A percentile compares a stretch with the other conserved stretches of the same genome.
Evolutionary conservation across 1,284 basidiomycete genomes (phyloP).

Genomic region (Spongispora temasekensis): DNA sequence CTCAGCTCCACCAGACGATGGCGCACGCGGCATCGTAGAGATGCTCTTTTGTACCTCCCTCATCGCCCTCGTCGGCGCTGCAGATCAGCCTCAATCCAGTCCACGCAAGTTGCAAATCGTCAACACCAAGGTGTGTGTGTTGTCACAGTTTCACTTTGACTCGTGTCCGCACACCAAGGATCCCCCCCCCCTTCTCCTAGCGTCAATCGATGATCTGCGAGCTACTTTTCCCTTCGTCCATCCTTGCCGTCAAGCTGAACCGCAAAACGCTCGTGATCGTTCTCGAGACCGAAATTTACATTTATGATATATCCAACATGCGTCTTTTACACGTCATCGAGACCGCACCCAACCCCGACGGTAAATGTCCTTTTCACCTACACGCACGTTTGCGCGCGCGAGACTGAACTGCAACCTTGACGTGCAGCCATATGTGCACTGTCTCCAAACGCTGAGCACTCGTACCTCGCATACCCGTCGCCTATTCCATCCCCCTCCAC

Average conservation of each 20-base stretch:
- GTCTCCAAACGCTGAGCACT: conserved; percentile 93
- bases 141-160: not conserved
- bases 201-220: conserved; percentile 99
- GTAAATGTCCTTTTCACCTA: conserved; percentile 43
- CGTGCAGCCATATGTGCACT: conserved; percentile 89
- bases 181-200: conserved; percentile 47
- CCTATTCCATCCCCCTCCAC: conserved; percentile 85
- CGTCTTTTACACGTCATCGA: conserved; percentile 96
- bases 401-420: conserved; percentile 2
- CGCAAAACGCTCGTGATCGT: conserved; percentile 95
- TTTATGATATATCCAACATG: conserved; percentile 99
- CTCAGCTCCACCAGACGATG: no score
- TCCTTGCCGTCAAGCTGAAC: conserved; percentile 96
- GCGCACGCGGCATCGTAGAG: conserved; percentile 93
- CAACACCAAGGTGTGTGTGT: conserved; percentile 89
- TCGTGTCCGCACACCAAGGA: not conserved
- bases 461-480: conserved; percentile 95
- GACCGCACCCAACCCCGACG: conserved; percentile 93
- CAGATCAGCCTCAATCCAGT: conserved; percentile 85
- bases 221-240: conserved; percentile 93
- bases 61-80: conserved; percentile 93
- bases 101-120: conserved; percentile 96
- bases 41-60: conserved; percentile 99
- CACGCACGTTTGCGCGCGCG: not conserved
- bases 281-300: conserved; percentile 95